Percentiles rank a stretch among this genome's conserved stretches.
Evolutionary conservation across 805 yeast species (phyloP).

Genomic region (Candida berthetii): DNA sequence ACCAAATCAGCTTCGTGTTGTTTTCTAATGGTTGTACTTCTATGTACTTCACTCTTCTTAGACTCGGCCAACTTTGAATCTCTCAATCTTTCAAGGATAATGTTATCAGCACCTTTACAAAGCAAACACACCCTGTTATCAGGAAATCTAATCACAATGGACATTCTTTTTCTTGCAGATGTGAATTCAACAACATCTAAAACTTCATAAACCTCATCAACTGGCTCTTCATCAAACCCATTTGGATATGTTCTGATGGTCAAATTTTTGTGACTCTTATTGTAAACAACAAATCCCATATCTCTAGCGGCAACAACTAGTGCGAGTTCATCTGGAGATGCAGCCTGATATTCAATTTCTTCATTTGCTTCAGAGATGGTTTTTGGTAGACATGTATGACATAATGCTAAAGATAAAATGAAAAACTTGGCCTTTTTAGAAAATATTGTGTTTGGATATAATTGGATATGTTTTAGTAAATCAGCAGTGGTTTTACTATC

Average conservation of each 20-base stretch:
- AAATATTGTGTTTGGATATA: constrained; percentile 63
- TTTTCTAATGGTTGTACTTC: constrained; percentile 55
- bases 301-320: constrained; percentile 76
- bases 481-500: constrained; percentile 49
- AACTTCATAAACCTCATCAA: constrained; percentile 71
- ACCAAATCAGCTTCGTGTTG: constrained; percentile 73
- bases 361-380: constrained; percentile 46
- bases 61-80: constrained; percentile 49
- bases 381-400: constrained; percentile 66
- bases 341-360: constrained; percentile 68
- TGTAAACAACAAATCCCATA: constrained; percentile 67
- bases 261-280: constrained; percentile 53
- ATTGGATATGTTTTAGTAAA: constrained; percentile 63
- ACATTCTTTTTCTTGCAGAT: constrained; percentile 81
- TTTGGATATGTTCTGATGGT: constrained; percentile 77
- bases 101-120: constrained; percentile 83
- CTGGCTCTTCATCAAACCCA: constrained; percentile 59
- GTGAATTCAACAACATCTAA: constrained; percentile 68
- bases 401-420: constrained; percentile 67
- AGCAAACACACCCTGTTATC: constrained; percentile 55
- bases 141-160: constrained; percentile 82
- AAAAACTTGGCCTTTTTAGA: constrained; percentile 73
- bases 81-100: constrained; percentile 69
- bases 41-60: constrained; percentile 61
- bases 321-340: constrained; percentile 88